Conservation (phyloP, 805 yeast species). For the Zygosaccharomyces bisporus region DNA sequence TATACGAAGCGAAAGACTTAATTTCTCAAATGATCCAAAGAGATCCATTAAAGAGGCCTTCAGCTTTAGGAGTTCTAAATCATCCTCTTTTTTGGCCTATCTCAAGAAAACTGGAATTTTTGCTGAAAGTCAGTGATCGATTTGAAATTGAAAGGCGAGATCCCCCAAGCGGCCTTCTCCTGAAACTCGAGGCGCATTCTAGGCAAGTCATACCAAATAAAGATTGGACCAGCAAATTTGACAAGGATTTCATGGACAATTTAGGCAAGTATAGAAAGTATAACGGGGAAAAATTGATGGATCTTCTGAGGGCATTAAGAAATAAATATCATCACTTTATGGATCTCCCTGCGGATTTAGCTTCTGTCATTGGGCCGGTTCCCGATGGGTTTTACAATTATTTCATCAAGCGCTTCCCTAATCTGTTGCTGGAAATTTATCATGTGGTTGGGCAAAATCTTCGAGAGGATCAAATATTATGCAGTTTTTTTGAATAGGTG, state of each 20-base stretch:
- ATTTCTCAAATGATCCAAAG: slow-evolving; percentile 65
- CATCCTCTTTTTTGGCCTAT: slow-evolving; percentile 90
- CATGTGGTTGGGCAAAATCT: slow-evolving; percentile 54
- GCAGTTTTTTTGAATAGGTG: slow-evolving; percentile 31
- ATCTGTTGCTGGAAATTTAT: slow-evolving; percentile 70
- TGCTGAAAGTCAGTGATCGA: slow-evolving; percentile 84
- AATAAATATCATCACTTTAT: slow-evolving; percentile 94
- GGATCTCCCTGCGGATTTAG: slow-evolving; percentile 72
- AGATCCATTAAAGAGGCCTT: slow-evolving; percentile 70
- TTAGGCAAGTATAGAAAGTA: slow-evolving; percentile 90
- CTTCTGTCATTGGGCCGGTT: slow-evolving; percentile 64
- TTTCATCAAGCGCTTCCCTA: slow-evolving; percentile 73
- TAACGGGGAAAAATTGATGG: slow-evolving; percentile 73
- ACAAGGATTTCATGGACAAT: slow-evolving; percentile 69
- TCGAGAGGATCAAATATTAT: slow-evolving; percentile 59
- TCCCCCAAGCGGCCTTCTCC: slow-evolving; percentile 62
- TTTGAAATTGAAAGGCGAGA: slow-evolving; percentile 82
- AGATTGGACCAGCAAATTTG: slow-evolving; percentile 79
- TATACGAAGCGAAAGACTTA: slow-evolving; percentile 66
- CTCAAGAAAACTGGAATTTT: slow-evolving; percentile 72
- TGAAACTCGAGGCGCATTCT: slow-evolving; percentile 52
- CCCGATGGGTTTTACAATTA: slow-evolving; percentile 83
- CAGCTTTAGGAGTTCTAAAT: slow-evolving; percentile 58
- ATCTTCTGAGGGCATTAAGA: slow-evolving; percentile 80
- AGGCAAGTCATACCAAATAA: slow-evolving; percentile 49